Conservation (phyloP, 805 yeast species). For the Dipodascopsis uninucleata region DNA sequence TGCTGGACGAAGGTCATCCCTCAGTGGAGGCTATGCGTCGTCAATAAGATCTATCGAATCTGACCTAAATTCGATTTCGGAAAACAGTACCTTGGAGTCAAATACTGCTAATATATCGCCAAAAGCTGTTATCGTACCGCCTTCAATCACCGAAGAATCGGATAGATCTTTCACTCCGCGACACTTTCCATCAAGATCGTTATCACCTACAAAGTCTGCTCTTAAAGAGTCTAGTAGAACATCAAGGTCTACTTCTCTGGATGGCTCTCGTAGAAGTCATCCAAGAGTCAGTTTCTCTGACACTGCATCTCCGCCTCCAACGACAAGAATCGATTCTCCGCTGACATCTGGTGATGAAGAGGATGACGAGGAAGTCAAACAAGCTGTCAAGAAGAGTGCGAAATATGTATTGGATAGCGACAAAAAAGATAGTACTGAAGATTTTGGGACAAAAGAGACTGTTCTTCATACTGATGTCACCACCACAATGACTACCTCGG, state of each 20-base stretch:
- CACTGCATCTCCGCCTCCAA: neutral
- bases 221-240: slow-evolving; percentile 14
- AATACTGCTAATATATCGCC: slow-evolving; percentile 4
- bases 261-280: slow-evolving; percentile 14
- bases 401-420: too few species aligned
- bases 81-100: slow-evolving; percentile 14
- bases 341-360: too few species aligned
- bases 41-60: slow-evolving; percentile 20
- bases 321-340: too few species aligned
- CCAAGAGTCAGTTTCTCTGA: slow-evolving; percentile 15
- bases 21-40: slow-evolving; percentile 16
- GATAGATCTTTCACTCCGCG: neutral
- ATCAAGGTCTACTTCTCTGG: slow-evolving; percentile 10
- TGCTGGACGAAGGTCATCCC: neutral
- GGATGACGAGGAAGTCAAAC: too few species aligned
- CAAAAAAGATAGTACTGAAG: too few species aligned
- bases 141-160: slow-evolving; percentile 20
- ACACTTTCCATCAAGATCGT: slow-evolving; percentile 14
- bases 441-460: neutral
- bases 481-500: neutral
- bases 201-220: slow-evolving; percentile 16
- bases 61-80: slow-evolving; percentile 23
- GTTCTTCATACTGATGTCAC: neutral
- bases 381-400: too few species aligned
- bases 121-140: slow-evolving; percentile 3